Base-by-base conservation (phyloP, 257 asterid species). In the Perilla frutescens region DNA sequence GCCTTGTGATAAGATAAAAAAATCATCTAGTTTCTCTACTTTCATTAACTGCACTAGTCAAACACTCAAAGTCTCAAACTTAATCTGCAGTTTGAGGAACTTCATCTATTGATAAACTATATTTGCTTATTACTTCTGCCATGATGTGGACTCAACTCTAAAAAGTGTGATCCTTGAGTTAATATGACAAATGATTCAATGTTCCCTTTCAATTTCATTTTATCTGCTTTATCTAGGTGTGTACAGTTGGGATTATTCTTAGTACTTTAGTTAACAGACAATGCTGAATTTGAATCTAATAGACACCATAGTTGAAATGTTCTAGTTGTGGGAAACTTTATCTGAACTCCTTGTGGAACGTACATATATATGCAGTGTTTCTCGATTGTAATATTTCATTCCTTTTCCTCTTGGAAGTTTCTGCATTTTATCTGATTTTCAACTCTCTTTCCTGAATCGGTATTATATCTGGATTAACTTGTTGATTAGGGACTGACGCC, bases 371-470 rank as follows among this genome's bases (percentile, higher is more conserved):
- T 5, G 29, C 26, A 15, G 6, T 50, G 3, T 7, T 41, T 8
- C 57, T 66, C 56, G 43, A 39, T 64, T 64, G 14, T 40, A 44
- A 31, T 59, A 54, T 62, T 1, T 41, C 40, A 40, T 54, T 61
- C 39, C 50, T 32, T 47, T 29, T 41, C 41, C 47, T 15, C 53
- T 15, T n/a, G 26, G 51, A 36, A 77, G 11, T 47, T 70, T 12
- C 66, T 63, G 64, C 62, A 31, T 44, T 66, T 74, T 66, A 40
- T 71, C 76, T 61, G 9, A 66, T 15, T 48, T 68, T 60, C 41
- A 34, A 50, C 48, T 49, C 37, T 39, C n/a, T 66, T 12, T 26
- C 49, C 48, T 15, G 31, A 36, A 56, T 47, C 70, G 48, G n/a
- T 26, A 31, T 55, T 45, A 44, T 37, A 36, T 61, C 12, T 45